Percentiles rank a stretch among this genome's conserved stretches.
Conservation (phyloP, 2,329 filamentous ascomycete species). For the Exophiala xenobiotica region DNA sequence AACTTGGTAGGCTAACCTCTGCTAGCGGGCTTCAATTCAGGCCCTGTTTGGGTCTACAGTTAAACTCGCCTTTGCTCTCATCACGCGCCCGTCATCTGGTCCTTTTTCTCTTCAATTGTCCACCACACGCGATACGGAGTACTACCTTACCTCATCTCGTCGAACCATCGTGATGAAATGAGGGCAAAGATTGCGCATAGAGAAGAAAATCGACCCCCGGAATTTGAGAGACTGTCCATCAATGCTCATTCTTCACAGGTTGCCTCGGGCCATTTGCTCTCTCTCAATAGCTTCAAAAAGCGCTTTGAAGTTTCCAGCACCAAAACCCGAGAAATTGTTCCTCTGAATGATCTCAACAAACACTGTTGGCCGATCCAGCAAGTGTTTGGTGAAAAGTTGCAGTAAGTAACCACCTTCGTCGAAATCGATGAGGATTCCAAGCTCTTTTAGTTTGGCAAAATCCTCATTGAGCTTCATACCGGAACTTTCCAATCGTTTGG, state of each 20-base stretch:
- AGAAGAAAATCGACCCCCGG: no score
- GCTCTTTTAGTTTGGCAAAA: conserved; percentile 69
- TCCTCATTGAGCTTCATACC: conserved; percentile 69
- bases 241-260: conserved; percentile 55
- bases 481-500: conserved; percentile 65
- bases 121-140: no score
- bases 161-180: no score
- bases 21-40: no score
- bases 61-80: no score
- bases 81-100: no score
- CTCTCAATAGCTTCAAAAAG: conserved; percentile 93
- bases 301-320: conserved; percentile 93
- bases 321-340: conserved; percentile 86
- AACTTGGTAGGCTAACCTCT: no score
- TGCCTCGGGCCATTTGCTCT: conserved; percentile 83
- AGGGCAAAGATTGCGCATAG: no score
- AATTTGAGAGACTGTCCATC: no score
- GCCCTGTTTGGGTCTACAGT: no score
- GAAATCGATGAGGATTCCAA: conserved; percentile 93
- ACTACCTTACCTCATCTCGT: no score
- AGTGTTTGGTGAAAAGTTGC: conserved; percentile 76
- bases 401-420: conserved; percentile 85
- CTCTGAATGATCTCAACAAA: conserved; percentile 96
- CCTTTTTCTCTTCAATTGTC: no score
- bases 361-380: conserved; percentile 92